Evolutionary conservation across 164 flowering plant species (phyloP), one percentile per base, ranked within the genome.

Genomic region (Aristolochia fimbriata): DNA sequence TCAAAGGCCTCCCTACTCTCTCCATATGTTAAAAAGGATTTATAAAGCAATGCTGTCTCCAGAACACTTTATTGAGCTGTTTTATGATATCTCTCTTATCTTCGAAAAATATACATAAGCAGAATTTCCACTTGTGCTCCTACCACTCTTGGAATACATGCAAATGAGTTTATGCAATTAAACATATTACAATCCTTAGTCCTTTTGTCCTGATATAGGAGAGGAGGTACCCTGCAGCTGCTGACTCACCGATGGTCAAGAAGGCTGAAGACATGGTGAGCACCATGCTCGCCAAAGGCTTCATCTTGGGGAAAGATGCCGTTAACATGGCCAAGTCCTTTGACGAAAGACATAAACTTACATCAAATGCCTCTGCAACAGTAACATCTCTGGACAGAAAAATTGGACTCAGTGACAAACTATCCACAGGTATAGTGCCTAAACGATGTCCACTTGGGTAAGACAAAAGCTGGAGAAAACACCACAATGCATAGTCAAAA

Each of bases 201-300:
- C 15, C 60, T 23, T 64, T 54, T 50, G n/a, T 43, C 16, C 52
- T 46, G 46, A 3, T 58, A 55, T 60, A 75, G 83, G 80, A 65
- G 57, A 68, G 59, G 52, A 74, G 47, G 55, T 17, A 52, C 19
- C 31, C 61, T 15, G 22, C 65, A 5, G 53, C 17, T 31, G 41
- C 75, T 24, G 74, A 65, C 47, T 60, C 79, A 25, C 79, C 81
- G 24, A 71, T 83, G 30, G 73, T 83, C 14, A 61, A 61, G 65
- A 84, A 80, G 75, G 82, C 89, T 20, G 96, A 86, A 71, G 89
- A 83, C 51, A 82, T 85, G 19, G 89, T 85, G 25, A 86, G 86
- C 79, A 76, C 82, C 57, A 83, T 89, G 91, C 80, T 89, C 11
- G 91, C 93, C 21, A 84, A 71, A 70, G 96, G 96, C 65, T 87